These are phyloP conservation scores for Thelonectria rubi DNA, from an alignment of 2,329 filamentous ascomycete genomes.

Conservation along the genomic window DNA sequence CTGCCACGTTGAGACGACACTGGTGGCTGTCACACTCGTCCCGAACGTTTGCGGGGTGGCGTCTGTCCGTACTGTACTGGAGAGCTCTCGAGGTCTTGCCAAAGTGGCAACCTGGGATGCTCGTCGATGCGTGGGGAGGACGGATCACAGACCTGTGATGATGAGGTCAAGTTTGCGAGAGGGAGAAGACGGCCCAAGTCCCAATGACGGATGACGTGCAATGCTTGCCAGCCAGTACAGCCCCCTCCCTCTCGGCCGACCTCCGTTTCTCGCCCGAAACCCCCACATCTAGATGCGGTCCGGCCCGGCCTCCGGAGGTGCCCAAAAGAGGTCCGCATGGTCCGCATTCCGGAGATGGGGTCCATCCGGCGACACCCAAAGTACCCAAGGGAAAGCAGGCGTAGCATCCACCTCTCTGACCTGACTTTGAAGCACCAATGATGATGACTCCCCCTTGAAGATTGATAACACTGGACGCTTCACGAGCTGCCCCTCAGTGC, in stretches of 20 bases:
- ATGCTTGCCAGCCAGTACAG: not conserved
- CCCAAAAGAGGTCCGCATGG: no score
- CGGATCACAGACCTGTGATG: no score
- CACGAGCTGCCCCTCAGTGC: constrained; percentile 10
- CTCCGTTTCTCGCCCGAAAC: not conserved
- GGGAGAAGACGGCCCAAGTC: no score
- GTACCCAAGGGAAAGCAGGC: not conserved
- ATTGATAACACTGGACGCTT: not conserved
- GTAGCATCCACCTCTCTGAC: constrained; percentile 2
- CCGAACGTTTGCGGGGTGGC: no score
- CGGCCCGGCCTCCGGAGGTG: not conserved
- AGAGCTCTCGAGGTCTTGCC: no score
- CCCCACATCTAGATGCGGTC: constrained; percentile 2
- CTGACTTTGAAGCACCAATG: constrained; percentile 1
- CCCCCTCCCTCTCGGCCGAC: not conserved
- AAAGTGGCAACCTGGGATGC: no score
- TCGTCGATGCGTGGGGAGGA: no score
- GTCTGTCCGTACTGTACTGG: no score
- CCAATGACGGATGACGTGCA: no score
- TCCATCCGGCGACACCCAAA: not conserved
- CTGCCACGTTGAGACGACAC: no score
- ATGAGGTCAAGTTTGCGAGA: no score
- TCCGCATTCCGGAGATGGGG: no score
- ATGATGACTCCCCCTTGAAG: not conserved
- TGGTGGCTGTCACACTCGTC: not conserved